Evolutionary conservation across 1,139 yeast species (phyloP), one percentile per base, ranked within the genome.

Genomic region (Petasospora fabianii): DNA sequence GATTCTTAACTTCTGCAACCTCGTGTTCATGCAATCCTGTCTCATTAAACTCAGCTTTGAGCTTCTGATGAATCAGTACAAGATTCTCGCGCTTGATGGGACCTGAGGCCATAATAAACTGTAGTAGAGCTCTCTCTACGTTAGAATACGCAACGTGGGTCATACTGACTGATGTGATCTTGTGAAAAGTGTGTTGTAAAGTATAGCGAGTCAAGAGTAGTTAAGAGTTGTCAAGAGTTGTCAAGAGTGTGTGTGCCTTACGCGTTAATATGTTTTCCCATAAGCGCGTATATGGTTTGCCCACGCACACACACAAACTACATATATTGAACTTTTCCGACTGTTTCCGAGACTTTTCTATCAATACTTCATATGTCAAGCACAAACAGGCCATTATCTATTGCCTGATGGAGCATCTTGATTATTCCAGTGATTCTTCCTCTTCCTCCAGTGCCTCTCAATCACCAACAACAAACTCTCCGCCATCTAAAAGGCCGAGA

Each of bases 111-210:
- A 77, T 59, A 10, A 76, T 49, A 40, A 68, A 65, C 22, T 78
- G 77, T 10, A 76, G 58, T 1, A 74, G 47, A 1, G 71, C 64
- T 18, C 69, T 59, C 44, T 73, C 76, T 2, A 64, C 48, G 29
- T 69, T 73, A 1, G 56, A 36, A 34, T 50, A 52, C 13, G n/a
- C 26, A 12, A 12, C 26, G 3, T 20, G 7, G 9, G 22, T 7
- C 7, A 10, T 7, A 7, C 7, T 20, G 7, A 8, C 22, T 8
- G 22, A 8, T 20, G 22, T 20, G 22, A 8, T 7, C 10, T 20
- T 20, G 22, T 20, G 22, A n/a, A n/a, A n/a, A n/a, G n/a, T n/a
- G n/a, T n/a, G n/a, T n/a, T n/a, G n/a, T n/a, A n/a, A n/a, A n/a
- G n/a, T n/a, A n/a, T n/a, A n/a, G n/a, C n/a, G n/a, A n/a, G n/a